phyloP scores from a whole-genome alignment of 2,329 filamentous ascomycete genomes.

The Lachnellula willkommii region DNA sequence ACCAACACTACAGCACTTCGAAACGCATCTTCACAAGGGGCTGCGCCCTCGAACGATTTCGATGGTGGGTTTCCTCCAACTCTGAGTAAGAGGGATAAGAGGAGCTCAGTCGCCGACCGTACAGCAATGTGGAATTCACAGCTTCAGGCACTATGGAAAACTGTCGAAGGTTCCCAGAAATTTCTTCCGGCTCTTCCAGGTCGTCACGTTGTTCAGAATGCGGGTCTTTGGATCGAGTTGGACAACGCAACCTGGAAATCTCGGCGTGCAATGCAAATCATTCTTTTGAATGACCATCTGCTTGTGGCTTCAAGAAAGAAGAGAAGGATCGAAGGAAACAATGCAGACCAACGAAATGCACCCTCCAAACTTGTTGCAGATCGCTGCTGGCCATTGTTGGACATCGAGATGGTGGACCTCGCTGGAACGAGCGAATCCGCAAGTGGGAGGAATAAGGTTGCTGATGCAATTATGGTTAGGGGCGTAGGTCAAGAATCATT shows the following conservation, averaged over 20 bases:
- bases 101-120: slow-evolving; percentile 76
- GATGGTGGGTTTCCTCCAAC: slow-evolving; percentile 49
- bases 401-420: slow-evolving; percentile 89
- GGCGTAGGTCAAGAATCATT: slow-evolving; percentile 83
- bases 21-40: slow-evolving; percentile 50
- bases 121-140: slow-evolving; percentile 64
- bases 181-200: slow-evolving; percentile 86
- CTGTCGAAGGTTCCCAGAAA: slow-evolving; percentile 96
- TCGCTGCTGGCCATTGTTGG: slow-evolving; percentile 86
- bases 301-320: slow-evolving; percentile 90
- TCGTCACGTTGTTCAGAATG: slow-evolving; percentile 92
- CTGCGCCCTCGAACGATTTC: slow-evolving; percentile 43
- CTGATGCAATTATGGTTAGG: slow-evolving; percentile 85
- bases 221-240: slow-evolving; percentile 88
- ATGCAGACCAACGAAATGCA: slow-evolving; percentile 42
- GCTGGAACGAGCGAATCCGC: slow-evolving; percentile 59
- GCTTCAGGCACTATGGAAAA: slow-evolving; percentile 75
- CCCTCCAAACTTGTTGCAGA: slow-evolving; percentile 81
- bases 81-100: slow-evolving; percentile 68
- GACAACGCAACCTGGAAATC: slow-evolving; percentile 98
- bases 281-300: slow-evolving; percentile 90
- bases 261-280: slow-evolving; percentile 79
- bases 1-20: slow-evolving; percentile 64
- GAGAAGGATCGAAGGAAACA: slow-evolving; percentile 68
- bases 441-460: slow-evolving; percentile 56